phyloP scores from a whole-genome alignment of 352 stramenopile genomes.

The Phytophthora sojae region DNA sequence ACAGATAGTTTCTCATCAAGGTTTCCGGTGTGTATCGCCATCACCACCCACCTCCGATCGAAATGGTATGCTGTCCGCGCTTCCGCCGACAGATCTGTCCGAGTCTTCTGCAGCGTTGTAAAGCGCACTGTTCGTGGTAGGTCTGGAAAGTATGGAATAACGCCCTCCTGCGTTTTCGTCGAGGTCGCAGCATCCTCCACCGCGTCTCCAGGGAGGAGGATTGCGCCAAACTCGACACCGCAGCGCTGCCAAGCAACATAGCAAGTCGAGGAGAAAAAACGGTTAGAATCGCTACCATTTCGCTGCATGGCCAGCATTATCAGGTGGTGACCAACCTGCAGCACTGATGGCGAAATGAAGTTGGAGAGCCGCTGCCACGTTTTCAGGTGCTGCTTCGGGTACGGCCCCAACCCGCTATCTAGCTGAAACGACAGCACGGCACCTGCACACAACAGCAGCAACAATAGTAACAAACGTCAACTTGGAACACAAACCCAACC shows the following conservation, averaged over 20 bases:
- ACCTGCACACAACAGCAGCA: constrained; percentile 28
- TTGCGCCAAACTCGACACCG: constrained; percentile 62
- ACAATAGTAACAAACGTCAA: constrained; percentile 4
- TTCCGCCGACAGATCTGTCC: constrained; percentile 42
- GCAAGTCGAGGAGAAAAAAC: neutral
- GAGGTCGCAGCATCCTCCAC: constrained; percentile 47
- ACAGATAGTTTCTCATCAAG: neutral
- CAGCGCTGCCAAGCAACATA: constrained; percentile 51
- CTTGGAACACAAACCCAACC: neutral
- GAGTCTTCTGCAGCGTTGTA: constrained; percentile 56
- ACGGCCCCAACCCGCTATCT: constrained; percentile 78
- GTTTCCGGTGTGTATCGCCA: neutral
- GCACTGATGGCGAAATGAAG: constrained; percentile 68
- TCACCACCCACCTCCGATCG: constrained; percentile 63
- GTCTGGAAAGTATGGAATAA: constrained; percentile 81
- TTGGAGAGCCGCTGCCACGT: constrained; percentile 74
- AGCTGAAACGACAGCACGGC: constrained; percentile 83
- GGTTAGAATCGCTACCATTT: neutral
- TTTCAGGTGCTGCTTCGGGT: constrained; percentile 81
- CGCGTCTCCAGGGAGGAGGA: constrained; percentile 76
- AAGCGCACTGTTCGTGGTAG: constrained; percentile 79
- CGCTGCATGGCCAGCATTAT: neutral
- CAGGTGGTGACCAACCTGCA: constrained; percentile 45
- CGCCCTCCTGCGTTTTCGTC: constrained; percentile 21
- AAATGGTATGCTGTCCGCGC: constrained; percentile 84